Base-by-base conservation (phyloP, 2,329 filamentous ascomycete genomes). In the Stemphylium lycopersici region DNA sequence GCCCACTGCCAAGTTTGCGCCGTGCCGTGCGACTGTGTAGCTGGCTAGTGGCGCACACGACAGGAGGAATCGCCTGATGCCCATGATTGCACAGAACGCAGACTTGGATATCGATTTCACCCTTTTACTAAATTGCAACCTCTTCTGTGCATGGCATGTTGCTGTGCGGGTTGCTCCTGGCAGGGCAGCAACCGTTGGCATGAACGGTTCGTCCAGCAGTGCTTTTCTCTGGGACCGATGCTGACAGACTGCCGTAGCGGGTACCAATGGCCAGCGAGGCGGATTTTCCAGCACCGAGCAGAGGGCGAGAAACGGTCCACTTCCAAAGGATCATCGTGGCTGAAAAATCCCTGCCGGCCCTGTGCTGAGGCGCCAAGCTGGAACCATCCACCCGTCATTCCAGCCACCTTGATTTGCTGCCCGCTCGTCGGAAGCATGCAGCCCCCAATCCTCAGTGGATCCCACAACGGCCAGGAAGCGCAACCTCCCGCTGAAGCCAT, bases 51-150 rank as follows among this genome's bases (percentile, higher is more conserved):
- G 33, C 44, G 48, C 52, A 41, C 59, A 58, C 39, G 50, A 44
- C 49, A 61, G 56, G 55, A 50, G 48, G 42, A 62, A 52, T 64
- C 61, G 61, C 44, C 57, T 66, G 63, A 66, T 61, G 43, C 39
- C 44, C 46, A 42, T 34, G 29, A 46, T 32, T n/a, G 43, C 52
- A 34, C 43, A 20, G 15, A 42, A 6, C 41, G 13, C 29, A 34
- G 24, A 22, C 41, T 2, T 49, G 39, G 20, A 45, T 56, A 32
- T 18, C 44, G 32, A 41, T 24, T 37, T 32, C 40, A 33, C 45
- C 49, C 26, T 29, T 29, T 29, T 29, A 11, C 26, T 11, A 29
- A 11, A 29, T 29, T 29, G 39, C 34, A 6, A 6, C 26, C 36
- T 33, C 24, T 20, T 29, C 26, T 29, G 2, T 29, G 8, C 26